phyloP scores from a whole-genome alignment of 1,284 basidiomycete species.

The Wallemia mellicola region DNA sequence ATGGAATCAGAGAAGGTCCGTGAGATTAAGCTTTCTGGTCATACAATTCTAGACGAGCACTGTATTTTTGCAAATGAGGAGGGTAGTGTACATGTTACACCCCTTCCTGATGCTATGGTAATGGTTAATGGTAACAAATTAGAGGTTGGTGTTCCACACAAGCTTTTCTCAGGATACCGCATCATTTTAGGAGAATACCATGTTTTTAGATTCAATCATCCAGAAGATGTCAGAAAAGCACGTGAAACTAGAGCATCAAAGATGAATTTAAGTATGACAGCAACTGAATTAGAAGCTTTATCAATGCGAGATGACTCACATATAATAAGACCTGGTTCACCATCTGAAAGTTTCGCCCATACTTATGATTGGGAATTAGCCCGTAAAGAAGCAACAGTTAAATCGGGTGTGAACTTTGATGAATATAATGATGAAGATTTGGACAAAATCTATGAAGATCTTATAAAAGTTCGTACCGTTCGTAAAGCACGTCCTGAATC shows the following conservation, averaged over 20 bases:
- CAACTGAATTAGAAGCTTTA: conserved; percentile 26
- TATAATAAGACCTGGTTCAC: conserved; percentile 34
- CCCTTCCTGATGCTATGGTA: conserved; percentile 48
- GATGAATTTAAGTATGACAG: conserved; percentile 30
- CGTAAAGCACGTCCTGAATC: conserved; percentile 51
- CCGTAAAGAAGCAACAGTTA: conserved; percentile 61
- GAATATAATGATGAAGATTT: conserved; percentile 72
- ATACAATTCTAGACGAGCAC: conserved; percentile 70
- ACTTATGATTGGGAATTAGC: conserved; percentile 73
- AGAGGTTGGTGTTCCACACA: conserved; percentile 36
- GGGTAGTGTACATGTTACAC: conserved; percentile 52
- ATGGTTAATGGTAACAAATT: conserved; percentile 82
- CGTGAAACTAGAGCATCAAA: conserved; percentile 32
- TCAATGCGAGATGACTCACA: conserved; percentile 16
- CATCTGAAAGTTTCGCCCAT: conserved; percentile 30
- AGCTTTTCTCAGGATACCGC: conserved; percentile 68
- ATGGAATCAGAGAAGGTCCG: conserved; percentile 44
- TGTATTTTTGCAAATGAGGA: conserved; percentile 68
- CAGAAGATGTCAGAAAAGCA: conserved; percentile 70
- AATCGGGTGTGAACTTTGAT: conserved; percentile 56
- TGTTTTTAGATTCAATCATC: conserved; percentile 91
- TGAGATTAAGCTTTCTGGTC: conserved; percentile 75
- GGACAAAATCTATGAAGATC: conserved; percentile 57
- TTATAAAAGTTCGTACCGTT: conserved; percentile 67
- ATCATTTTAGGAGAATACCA: conserved; percentile 93